A percentile compares a stretch with the other conserved stretches of the same genome.
phyloP scores from a whole-genome alignment of 2,329 filamentous ascomycete species.

The Beauveria medogensis region DNA sequence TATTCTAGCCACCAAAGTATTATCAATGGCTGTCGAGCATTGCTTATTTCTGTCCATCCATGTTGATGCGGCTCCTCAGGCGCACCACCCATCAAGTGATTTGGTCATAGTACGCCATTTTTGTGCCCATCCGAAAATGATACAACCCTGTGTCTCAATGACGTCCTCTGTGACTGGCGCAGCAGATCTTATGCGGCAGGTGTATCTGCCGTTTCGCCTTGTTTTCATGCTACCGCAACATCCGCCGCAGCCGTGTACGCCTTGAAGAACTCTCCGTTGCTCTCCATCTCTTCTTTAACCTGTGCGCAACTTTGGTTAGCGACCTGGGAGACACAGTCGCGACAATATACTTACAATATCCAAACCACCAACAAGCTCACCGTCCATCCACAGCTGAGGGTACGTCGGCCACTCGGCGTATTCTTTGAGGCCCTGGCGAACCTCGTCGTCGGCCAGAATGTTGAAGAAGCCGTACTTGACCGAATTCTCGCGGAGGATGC shows the following conservation, averaged over 20 bases:
- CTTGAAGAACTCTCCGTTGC: constrained; percentile 73
- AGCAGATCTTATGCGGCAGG: not conserved
- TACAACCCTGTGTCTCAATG: not conserved
- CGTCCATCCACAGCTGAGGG: constrained; percentile 86
- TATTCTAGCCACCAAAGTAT: not conserved
- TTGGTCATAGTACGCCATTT: not conserved
- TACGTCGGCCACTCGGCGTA: constrained; percentile 99
- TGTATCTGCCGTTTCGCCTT: not conserved
- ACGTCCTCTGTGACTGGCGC: not conserved
- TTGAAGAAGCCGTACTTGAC: constrained; percentile 99
- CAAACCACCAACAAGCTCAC: constrained; percentile 84
- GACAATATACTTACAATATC: constrained; percentile 69
- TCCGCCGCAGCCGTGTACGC: constrained; percentile 54
- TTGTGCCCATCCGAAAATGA: not conserved
- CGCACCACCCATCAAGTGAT: not conserved
- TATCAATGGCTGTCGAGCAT: not conserved
- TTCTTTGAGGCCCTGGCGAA: constrained; percentile 91
- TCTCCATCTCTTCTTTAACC: constrained; percentile 90
- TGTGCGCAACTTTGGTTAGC: constrained; percentile 26
- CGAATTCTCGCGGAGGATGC: constrained; percentile 75
- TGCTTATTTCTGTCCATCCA: not conserved
- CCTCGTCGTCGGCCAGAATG: constrained; percentile 94
- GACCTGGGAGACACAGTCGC: not conserved
- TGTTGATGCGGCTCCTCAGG: not conserved
- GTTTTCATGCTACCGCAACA: constrained; percentile 29